Conservation (phyloP, 2,329 filamentous ascomycete genomes). For the Cadophora gregata region DNA sequence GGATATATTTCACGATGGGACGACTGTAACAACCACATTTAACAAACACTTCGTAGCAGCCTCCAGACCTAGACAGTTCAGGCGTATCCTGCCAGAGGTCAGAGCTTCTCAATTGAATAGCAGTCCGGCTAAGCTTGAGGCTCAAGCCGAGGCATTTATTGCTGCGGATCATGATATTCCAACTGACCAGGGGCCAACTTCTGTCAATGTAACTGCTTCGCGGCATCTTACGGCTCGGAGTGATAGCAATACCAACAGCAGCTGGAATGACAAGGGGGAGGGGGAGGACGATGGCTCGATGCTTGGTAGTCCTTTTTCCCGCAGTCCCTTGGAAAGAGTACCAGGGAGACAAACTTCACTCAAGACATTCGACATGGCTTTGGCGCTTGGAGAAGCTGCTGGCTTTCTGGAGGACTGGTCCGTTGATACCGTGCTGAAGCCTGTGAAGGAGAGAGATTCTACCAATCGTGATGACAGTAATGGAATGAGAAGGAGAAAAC, state of each 20-base stretch:
- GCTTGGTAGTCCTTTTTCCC: not conserved
- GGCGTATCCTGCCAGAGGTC: slow-evolving; percentile 26
- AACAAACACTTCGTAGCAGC: slow-evolving; percentile 32
- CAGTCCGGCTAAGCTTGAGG: slow-evolving; percentile 50
- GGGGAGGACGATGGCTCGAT: slow-evolving; percentile 7
- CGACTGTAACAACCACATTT: slow-evolving; percentile 28
- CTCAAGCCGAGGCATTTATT: slow-evolving; percentile 57
- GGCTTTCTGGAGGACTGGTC: slow-evolving; percentile 47
- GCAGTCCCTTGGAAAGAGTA: slow-evolving; percentile 1
- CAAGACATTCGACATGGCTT: slow-evolving; percentile 37
- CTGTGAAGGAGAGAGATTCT: slow-evolving; percentile 37
- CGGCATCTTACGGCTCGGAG: slow-evolving; percentile 53
- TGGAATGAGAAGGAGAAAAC: slow-evolving; percentile 29
- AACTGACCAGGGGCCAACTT: slow-evolving; percentile 20
- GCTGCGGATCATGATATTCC: slow-evolving; percentile 48
- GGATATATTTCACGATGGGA: slow-evolving; percentile 30
- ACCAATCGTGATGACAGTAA: slow-evolving; percentile 21
- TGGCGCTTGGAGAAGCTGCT: slow-evolving; percentile 38
- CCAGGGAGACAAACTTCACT: not conserved
- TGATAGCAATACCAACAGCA: slow-evolving; percentile 40
- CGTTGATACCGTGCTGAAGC: slow-evolving; percentile 46
- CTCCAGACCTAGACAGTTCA: slow-evolving; percentile 22
- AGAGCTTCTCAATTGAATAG: slow-evolving; percentile 26
- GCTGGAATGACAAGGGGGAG: slow-evolving; percentile 17
- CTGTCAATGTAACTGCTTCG: slow-evolving; percentile 39